Conservation (phyloP, 495 filamentous ascomycete genomes). For the Xylaria longipes region DNA sequence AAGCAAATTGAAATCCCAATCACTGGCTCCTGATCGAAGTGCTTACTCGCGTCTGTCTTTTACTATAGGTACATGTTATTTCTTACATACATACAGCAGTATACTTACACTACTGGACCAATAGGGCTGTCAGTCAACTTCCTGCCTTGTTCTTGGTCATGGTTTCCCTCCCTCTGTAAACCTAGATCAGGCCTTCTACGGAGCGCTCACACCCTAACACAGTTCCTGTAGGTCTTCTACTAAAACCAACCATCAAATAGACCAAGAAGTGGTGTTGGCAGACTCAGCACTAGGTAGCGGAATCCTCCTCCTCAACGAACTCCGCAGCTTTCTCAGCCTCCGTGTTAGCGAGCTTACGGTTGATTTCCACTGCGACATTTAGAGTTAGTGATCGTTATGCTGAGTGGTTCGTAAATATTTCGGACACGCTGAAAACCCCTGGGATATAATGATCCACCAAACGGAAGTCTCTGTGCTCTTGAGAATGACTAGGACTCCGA, state of each 20-base stretch:
- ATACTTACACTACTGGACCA: conserved; percentile 7
- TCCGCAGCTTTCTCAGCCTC: background rate
- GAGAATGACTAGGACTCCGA: background rate
- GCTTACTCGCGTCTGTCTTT: background rate
- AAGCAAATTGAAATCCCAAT: background rate
- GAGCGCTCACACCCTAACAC: background rate
- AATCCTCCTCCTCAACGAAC: background rate
- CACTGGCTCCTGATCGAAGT: background rate
- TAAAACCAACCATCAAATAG: background rate
- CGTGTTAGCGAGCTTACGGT: background rate
- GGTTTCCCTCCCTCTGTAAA: background rate
- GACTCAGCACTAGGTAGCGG: background rate
- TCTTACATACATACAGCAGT: conserved; percentile 24
- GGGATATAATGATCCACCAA: background rate
- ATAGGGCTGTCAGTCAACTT: background rate
- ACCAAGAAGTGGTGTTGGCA: background rate
- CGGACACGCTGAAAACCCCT: background rate
- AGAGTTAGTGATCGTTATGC: background rate
- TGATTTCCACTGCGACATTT: background rate
- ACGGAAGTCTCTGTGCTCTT: background rate
- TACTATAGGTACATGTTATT: conserved; percentile 17
- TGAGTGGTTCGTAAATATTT: background rate
- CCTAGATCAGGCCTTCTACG: background rate
- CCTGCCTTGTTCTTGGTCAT: background rate
- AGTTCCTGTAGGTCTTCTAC: background rate